Base-by-base conservation (phyloP, 495 filamentous ascomycete species). In the Penicillium maclennaniae region DNA sequence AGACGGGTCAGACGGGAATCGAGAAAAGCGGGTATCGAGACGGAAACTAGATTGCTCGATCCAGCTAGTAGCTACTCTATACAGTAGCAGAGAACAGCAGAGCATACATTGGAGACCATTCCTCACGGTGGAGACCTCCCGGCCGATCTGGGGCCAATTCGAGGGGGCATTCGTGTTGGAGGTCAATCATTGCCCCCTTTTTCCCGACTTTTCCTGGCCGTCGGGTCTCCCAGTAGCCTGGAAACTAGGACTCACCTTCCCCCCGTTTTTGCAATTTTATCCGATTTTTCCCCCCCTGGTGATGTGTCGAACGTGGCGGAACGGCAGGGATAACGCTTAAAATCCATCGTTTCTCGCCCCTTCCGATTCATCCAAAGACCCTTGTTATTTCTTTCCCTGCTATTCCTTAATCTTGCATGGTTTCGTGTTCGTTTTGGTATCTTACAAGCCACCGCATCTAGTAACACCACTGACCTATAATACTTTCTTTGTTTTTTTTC, bases 281-380 rank as follows among this genome's bases (percentile, higher is more conserved):
- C 27, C 10, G 6, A 53, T 38, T 21, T 40, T 42, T n/a, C n/a
- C 27, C 15, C 41, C 28, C 55, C 59, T 60, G 59, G 56, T 65
- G 59, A 65, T 65, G 56, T 62, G 52, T 66, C 60, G 34, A 66
- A 66, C 62, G 62, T 63, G 62, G 60, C 60, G 51, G 62, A 51
- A 50, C 44, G 20, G 47, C 20, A 51, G 26, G 47, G 45, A 47
- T 45, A 37, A 47, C 51, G 53, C 25, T 23, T 38, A 48, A 50
- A 54, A 39, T 51, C 56, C 60, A 58, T 62, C 39, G 58, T 14
- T 27, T 27, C 26, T 27, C 34, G 40, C 16, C 49, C 56, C 45
- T 47, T 55, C 56, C 51, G 56, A 49, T 25, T 31, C 27, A 12
- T 37, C 56, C 48, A 42, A 45, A 41, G 34, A 37, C 42, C 31